Conservation (phyloP, 2,329 filamentous ascomycete species). For the Ophiostoma sp. region DNA sequence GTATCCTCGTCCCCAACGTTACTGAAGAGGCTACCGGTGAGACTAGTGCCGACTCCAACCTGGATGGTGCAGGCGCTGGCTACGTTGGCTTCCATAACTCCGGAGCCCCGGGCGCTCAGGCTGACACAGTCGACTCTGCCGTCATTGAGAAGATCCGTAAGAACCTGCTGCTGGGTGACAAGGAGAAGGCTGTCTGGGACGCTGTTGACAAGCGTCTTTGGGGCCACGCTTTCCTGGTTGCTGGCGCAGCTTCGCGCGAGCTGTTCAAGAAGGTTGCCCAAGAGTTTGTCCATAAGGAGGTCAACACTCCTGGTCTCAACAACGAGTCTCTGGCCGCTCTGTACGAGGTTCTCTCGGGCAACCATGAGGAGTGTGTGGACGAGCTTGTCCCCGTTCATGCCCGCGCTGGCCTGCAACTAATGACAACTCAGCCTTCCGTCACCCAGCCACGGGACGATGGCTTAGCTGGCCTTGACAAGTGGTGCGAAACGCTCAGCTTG, state of each 20-base stretch:
- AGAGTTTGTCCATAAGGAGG: constrained; percentile 92
- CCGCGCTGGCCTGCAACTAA: constrained; percentile 82
- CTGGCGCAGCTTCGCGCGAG: constrained; percentile 68
- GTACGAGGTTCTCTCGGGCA: constrained; percentile 91
- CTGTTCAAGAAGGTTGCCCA: constrained; percentile 90
- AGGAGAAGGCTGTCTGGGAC: constrained; percentile 87
- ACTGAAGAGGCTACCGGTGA: constrained; percentile 1
- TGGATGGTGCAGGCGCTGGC: constrained; percentile 22
- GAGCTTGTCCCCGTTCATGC: constrained; percentile 92
- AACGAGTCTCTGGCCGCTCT: constrained; percentile 85
- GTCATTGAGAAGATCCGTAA: constrained; percentile 67
- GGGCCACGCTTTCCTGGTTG: constrained; percentile 92
- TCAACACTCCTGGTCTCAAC: constrained; percentile 72
- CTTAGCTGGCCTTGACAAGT: constrained; percentile 81
- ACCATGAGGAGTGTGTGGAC: constrained; percentile 89
- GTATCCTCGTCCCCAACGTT: constrained; percentile 49
- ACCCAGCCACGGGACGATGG: constrained; percentile 66
- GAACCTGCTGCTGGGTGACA: constrained; percentile 70
- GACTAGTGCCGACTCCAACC: constrained; percentile 21
- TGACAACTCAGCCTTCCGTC: constrained; percentile 63
- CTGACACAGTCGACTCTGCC: constrained; percentile 63
- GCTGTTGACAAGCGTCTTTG: constrained; percentile 90
- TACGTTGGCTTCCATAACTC: constrained; percentile 17
- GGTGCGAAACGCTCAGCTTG: constrained; percentile 83
- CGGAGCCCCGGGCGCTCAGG: constrained; percentile 20